A percentile compares a stretch with the other conserved stretches of the same genome.
These are phyloP conservation scores for Wakefieldia striispora DNA, from an alignment of 768 basidiomycete species.

Conservation along the genomic window DNA sequence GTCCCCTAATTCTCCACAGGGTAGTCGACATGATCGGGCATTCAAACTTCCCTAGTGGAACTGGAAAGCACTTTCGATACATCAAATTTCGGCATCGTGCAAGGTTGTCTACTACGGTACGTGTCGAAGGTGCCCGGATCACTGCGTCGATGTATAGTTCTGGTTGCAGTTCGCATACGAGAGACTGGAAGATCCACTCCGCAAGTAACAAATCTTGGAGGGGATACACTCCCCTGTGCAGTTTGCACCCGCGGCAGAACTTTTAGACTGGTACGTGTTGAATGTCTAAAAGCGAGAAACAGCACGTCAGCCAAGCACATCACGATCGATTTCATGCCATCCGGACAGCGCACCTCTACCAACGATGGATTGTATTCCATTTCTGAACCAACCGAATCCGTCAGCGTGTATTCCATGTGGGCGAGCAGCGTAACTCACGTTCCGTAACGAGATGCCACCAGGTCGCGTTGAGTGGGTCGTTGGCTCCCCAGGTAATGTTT, in stretches of 20 bases:
- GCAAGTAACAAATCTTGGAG: constrained; percentile 71
- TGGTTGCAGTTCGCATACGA: constrained; percentile 55
- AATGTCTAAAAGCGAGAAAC: constrained; percentile 46
- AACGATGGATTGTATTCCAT: constrained; percentile 23
- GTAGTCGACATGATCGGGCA: no score
- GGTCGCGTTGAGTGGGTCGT: constrained; percentile 71
- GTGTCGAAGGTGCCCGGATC: no score
- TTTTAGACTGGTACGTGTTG: constrained; percentile 69
- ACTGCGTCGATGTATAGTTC: constrained; percentile 66
- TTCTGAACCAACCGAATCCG: constrained; percentile 10
- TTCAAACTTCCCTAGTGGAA: no score
- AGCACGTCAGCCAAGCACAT: no score
- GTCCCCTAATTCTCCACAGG: no score
- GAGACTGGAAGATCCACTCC: constrained; percentile 63
- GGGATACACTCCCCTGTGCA: constrained; percentile 56
- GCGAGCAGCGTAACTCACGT: constrained; percentile 35
- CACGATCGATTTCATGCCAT: background rate
- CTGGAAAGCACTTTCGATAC: no score
- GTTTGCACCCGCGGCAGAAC: constrained; percentile 45
- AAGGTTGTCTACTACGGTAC: no score
- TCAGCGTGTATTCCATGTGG: background rate
- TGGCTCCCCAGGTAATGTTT: constrained; percentile 49
- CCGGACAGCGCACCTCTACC: constrained; percentile 17
- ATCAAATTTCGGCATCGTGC: no score
- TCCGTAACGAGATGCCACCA: constrained; percentile 81